phyloP scores from a whole-genome alignment of 768 basidiomycete genomes.

The Amanita rimosa region DNA sequence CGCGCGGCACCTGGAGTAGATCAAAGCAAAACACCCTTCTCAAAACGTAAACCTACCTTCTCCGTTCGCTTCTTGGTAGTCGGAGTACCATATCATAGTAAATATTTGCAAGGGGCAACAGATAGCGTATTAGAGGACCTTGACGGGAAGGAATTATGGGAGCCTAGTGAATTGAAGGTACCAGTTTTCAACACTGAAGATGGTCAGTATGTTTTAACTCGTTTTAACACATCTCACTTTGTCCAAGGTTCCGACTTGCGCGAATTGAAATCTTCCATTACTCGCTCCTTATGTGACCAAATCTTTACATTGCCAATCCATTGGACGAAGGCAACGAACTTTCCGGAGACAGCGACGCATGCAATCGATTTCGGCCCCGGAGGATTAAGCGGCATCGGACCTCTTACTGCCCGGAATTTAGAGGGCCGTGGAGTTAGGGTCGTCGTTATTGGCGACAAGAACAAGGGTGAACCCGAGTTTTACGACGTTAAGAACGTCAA shows the following conservation, averaged over 20 bases:
- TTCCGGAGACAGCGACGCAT: conserved; percentile 88
- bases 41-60: conserved; percentile 91
- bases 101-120: conserved; percentile 64
- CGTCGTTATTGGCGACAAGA: conserved; percentile 83
- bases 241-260: conserved; percentile 77
- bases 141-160: conserved; percentile 70
- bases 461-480: conserved; percentile 80
- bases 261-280: conserved; percentile 53
- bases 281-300: conserved; percentile 83
- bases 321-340: conserved; percentile 84
- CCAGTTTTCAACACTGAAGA: conserved; percentile 90
- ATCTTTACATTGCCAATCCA: conserved; percentile 89
- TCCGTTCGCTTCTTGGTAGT: conserved; percentile 91
- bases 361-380: conserved; percentile 96
- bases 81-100: conserved; percentile 92
- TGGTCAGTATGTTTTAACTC: conserved; percentile 40
- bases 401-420: conserved; percentile 79
- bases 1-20: conserved; percentile 81
- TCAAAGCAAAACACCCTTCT: conserved; percentile 90
- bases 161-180: conserved; percentile 53
- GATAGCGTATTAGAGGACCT: conserved; percentile 70
- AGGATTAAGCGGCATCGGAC: conserved; percentile 86
- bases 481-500: conserved; percentile 56
- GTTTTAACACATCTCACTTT: conserved; percentile 9
- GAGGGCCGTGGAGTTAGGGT: conserved; percentile 91